phyloP scores from a whole-genome alignment of 345 rosid genomes.

The Angophora floribunda region DNA sequence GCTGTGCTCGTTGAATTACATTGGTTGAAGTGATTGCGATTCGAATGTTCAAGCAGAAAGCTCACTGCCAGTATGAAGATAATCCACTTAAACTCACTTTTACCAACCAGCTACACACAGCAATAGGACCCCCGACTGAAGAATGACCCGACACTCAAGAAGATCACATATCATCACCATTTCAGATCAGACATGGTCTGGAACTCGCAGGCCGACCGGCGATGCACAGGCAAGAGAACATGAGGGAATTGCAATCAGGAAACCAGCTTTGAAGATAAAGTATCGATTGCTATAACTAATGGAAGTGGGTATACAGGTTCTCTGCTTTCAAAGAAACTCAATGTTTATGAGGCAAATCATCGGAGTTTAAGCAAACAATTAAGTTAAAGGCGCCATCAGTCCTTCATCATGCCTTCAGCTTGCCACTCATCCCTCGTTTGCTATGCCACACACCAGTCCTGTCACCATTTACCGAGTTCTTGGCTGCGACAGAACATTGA shows the following conservation, averaged over 20 bases:
- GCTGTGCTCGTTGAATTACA: neutral
- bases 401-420: constrained; percentile 44
- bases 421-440: constrained; percentile 57
- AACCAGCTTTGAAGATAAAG: neutral
- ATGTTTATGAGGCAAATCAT: neutral
- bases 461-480: constrained; percentile 51
- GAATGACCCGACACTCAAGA: neutral
- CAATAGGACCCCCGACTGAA: neutral
- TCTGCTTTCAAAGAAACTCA: neutral
- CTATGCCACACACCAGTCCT: constrained; percentile 43
- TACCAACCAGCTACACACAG: neutral
- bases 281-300: neutral
- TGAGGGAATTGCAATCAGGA: neutral
- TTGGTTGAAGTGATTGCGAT: neutral
- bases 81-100: neutral
- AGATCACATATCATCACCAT: neutral
- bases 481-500: constrained; percentile 74
- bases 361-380: neutral
- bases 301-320: neutral
- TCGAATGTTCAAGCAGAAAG: neutral
- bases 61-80: neutral
- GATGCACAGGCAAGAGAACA: neutral
- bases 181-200: neutral
- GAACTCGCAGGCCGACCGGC: neutral
- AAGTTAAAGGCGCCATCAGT: neutral